Evolutionary conservation across 257 asterid genomes (phyloP).

Genomic region (Nicotiana undulata): DNA sequence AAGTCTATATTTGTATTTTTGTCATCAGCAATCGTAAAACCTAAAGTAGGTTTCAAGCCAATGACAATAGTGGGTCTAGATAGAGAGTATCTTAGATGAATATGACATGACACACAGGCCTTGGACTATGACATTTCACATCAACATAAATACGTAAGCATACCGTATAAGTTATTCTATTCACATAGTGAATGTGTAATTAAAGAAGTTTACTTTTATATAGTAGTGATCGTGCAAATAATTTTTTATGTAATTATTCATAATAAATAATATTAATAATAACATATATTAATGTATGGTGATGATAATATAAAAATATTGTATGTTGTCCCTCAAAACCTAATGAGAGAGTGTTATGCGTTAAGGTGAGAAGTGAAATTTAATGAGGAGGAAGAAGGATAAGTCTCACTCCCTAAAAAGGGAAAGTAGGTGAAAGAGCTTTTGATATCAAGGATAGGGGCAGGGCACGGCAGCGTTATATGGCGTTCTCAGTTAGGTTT

Average conservation of each 20-base stretch:
- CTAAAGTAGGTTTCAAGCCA: conserved; percentile 1
- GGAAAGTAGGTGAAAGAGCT: conserved; percentile 19
- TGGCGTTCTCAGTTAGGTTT: conserved; percentile 28
- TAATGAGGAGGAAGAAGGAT: conserved; percentile 15
- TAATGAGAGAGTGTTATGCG: conserved; percentile 5
- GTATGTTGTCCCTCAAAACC: neutral
- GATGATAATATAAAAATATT: no score
- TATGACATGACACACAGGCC: conserved; percentile 41
- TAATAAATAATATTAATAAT: no score
- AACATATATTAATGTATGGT: no score
- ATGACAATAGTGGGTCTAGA: conserved; percentile 18
- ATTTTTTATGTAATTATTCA: no score
- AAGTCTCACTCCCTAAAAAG: conserved; percentile 23
- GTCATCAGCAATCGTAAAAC: conserved; percentile 14
- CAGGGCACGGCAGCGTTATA: conserved; percentile 23
- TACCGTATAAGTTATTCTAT: neutral
- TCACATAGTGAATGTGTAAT: neutral
- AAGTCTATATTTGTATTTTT: conserved; percentile 4
- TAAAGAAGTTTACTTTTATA: no score
- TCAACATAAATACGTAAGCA: conserved; percentile 7
- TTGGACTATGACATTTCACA: conserved; percentile 22
- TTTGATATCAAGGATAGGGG: conserved; percentile 16
- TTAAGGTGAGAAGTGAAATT: conserved; percentile 13
- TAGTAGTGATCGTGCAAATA: no score
- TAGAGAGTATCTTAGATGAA: conserved; percentile 29